A percentile compares a stretch with the other conserved stretches of the same genome.
phyloP scores from a whole-genome alignment of 768 basidiomycete genomes.

The Sarcodon aspratus region DNA sequence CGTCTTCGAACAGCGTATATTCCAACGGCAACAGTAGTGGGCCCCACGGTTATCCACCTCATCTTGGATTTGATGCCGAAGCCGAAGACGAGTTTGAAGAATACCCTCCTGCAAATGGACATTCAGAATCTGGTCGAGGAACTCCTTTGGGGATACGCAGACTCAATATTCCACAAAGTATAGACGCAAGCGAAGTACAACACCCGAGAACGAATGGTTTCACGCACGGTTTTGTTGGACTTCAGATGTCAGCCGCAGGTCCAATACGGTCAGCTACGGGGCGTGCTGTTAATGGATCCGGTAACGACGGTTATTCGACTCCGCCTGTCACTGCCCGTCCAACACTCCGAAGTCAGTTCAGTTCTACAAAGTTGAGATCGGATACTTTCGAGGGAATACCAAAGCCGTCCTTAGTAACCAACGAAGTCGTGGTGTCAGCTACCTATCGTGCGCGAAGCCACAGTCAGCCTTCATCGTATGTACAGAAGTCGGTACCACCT shows the following conservation, averaged over 20 bases:
- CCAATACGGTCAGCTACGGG: background rate
- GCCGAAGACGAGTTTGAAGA: slow-evolving; percentile 72
- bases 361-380: slow-evolving; percentile 45
- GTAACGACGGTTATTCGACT: background rate
- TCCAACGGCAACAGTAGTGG: slow-evolving; percentile 26
- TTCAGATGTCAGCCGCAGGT: background rate
- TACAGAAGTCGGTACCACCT: slow-evolving; percentile 36
- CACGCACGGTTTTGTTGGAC: background rate
- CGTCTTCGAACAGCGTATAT: slow-evolving; percentile 4
- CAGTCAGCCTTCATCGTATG: slow-evolving; percentile 69
- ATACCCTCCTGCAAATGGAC: slow-evolving; percentile 38
- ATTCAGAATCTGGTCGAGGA: slow-evolving; percentile 52
- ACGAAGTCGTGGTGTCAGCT: slow-evolving; percentile 8
- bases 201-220: background rate
- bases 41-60: slow-evolving; percentile 44
- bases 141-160: slow-evolving; percentile 60
- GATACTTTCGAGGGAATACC: background rate
- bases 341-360: slow-evolving; percentile 55
- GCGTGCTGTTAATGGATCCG: too few species aligned
- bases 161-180: slow-evolving; percentile 5
- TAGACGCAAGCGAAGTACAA: background rate
- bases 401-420: slow-evolving; percentile 3
- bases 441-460: slow-evolving; percentile 53
- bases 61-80: slow-evolving; percentile 66
- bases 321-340: slow-evolving; percentile 11